Evolutionary conservation across 768 basidiomycete species (phyloP), one percentile per base, ranked within the genome.

Genomic region (Saitozyma podzolica): DNA sequence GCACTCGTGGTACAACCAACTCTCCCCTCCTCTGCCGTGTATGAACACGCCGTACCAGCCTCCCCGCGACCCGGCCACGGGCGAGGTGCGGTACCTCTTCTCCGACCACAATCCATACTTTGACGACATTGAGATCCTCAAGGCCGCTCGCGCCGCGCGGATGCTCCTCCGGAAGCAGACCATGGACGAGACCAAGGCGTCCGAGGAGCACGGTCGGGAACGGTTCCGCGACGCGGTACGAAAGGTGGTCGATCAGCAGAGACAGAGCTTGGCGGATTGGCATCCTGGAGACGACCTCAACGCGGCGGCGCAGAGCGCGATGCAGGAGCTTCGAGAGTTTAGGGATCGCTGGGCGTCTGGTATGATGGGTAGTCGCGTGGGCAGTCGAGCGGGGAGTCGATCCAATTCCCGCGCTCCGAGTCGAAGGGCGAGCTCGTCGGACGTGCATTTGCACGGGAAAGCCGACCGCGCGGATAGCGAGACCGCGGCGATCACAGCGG

Each of bases 1-100:
- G 54, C 81, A 87, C 58, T 84, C 84, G 50, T 88, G 86, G 86
- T 82, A 80, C 65, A 83, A 84, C 61, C 59, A 66, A 20, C 67
- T 80, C 16, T 39, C 58, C 2, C 78, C 78, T 5, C 67, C 71
- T 37, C 60, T 78, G 1, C 79, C 79, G 11, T 76, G 75, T 66
- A 67, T 80, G 55, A 58, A 59, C 0, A 63, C 61, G 42, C 75
- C 75, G 0, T 78, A 79, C 54, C 59, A 64, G 20, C 80, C 77
- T 14, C 76, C 76, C 55, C 66, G 45, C 53, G 77, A 78, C 52
- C 56, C 67, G 3, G 43, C 29, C 20, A 51, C 37, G 16, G 48
- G 73, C 40, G 29, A 65, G 54, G 69, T 62, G 43, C 79, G 74
- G 39, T 87, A 83, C 80, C 80, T 76, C 40, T 82, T 84, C 76